phyloP scores from a whole-genome alignment of 805 yeast genomes.

The Yarrowia osloensis region DNA sequence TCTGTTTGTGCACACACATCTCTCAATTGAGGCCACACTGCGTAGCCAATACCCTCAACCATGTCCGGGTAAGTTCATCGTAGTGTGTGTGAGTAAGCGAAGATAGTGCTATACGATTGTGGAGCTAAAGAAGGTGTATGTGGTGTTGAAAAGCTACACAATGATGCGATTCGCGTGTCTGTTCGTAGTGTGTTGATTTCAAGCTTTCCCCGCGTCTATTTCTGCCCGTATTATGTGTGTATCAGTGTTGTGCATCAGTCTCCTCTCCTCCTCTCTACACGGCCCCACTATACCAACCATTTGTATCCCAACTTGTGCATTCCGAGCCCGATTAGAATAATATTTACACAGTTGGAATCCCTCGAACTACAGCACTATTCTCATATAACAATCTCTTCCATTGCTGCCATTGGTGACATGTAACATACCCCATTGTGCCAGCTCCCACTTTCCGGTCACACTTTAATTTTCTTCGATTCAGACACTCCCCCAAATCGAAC shows the following conservation, averaged over 20 bases:
- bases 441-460: background rate
- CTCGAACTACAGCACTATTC: too few relatives aligned
- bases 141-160: too few relatives aligned
- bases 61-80: constrained; percentile 7
- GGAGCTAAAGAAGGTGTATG: background rate
- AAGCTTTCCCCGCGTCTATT: background rate
- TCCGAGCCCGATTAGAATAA: background rate
- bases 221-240: background rate
- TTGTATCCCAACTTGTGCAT: background rate
- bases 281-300: too few relatives aligned
- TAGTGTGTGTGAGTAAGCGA: background rate
- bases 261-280: too few relatives aligned
- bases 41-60: background rate
- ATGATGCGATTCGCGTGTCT: background rate
- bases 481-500: background rate
- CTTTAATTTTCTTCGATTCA: background rate
- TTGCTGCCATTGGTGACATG: background rate
- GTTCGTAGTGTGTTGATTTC: background rate
- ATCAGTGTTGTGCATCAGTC: too few relatives aligned
- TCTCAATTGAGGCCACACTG: background rate
- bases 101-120: background rate
- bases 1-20: background rate
- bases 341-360: too few relatives aligned
- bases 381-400: background rate
- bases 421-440: too few relatives aligned